Percentiles rank a stretch among this genome's conserved stretches.
phyloP scores from a whole-genome alignment of 2,329 filamentous ascomycete species.

The Rhexocercosporidium sp. region DNA sequence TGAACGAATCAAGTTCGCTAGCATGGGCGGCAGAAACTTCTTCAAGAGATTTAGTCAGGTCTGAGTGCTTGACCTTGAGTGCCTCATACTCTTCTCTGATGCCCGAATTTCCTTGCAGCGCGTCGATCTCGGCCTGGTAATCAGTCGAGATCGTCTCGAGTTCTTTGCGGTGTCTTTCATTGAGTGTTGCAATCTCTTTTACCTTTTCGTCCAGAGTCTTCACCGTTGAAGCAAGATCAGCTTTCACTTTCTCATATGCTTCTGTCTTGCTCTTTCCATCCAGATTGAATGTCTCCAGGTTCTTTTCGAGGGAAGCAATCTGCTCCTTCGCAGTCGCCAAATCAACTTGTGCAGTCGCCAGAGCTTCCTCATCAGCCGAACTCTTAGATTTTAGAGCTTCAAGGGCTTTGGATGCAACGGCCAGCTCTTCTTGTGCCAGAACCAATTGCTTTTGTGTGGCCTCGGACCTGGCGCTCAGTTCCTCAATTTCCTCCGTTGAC shows the following conservation, averaged over 20 bases:
- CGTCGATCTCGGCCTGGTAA: slow-evolving; percentile 69
- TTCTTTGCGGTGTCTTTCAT: slow-evolving; percentile 61
- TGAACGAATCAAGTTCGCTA: slow-evolving; percentile 32
- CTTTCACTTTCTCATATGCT: slow-evolving; percentile 36
- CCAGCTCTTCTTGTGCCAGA: slow-evolving; percentile 45
- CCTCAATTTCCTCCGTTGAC: slow-evolving; percentile 49
- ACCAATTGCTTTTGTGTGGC: slow-evolving; percentile 47
- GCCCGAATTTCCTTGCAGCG: slow-evolving; percentile 64
- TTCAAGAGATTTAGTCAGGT: slow-evolving; percentile 46
- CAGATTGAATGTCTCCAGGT: slow-evolving; percentile 53
- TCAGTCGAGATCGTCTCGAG: slow-evolving; percentile 64
- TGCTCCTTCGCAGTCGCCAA: slow-evolving; percentile 48
- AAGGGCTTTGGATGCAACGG: slow-evolving; percentile 30
- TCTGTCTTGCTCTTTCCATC: slow-evolving; percentile 45
- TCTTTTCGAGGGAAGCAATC: slow-evolving; percentile 53
- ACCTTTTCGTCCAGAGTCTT: slow-evolving; percentile 41
- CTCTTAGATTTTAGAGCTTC: slow-evolving; percentile 51
- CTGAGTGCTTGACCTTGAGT: slow-evolving; percentile 61
- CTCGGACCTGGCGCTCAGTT: slow-evolving; percentile 55
- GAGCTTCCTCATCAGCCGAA: slow-evolving; percentile 48
- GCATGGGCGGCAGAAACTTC: slow-evolving; percentile 30
- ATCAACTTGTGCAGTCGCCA: slow-evolving; percentile 46
- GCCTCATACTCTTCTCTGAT: slow-evolving; percentile 69
- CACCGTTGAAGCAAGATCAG: slow-evolving; percentile 36
- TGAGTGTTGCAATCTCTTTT: slow-evolving; percentile 50